These are phyloP conservation scores for Hirsutella rhossiliensis DNA, from an alignment of 2,329 filamentous ascomycete species.

Conservation along the genomic window DNA sequence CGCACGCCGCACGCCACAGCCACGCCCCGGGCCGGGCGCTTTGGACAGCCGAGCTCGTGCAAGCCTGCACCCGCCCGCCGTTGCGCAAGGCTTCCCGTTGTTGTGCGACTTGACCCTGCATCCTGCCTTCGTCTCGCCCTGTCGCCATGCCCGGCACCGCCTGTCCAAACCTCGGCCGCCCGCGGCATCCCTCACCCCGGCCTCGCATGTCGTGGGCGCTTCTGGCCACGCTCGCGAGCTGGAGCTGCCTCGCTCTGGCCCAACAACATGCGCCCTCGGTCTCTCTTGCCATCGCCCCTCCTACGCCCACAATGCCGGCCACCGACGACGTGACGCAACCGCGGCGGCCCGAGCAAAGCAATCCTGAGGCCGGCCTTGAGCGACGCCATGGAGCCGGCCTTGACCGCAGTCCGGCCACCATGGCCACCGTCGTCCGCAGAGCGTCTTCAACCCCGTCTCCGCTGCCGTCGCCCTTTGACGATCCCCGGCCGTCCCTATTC, in stretches of 20 bases:
- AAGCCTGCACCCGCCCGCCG: too few species aligned
- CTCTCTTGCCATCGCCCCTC: background rate
- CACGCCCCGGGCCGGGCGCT: too few species aligned
- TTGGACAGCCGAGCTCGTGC: too few species aligned
- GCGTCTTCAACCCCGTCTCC: constrained; percentile 7
- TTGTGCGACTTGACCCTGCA: too few species aligned
- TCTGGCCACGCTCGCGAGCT: constrained; percentile 2
- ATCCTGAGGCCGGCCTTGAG: background rate
- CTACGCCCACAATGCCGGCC: background rate
- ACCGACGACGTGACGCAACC: too few species aligned
- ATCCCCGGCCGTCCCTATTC: constrained; percentile 50
- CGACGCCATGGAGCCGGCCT: background rate
- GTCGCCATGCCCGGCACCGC: background rate
- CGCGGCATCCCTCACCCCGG: background rate
- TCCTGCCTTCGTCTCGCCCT: background rate
- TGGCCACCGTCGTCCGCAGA: background rate
- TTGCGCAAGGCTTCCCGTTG: too few species aligned
- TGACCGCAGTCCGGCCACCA: background rate
- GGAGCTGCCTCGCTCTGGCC: constrained; percentile 2
- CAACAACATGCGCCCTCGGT: constrained; percentile 1
- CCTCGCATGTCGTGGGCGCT: constrained; percentile 2
- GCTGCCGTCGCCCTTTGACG: constrained; percentile 57
- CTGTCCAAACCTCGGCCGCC: background rate
- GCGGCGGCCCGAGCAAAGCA: too few species aligned
- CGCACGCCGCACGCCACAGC: too few species aligned